Evolutionary conservation across 257 asterid genomes (phyloP).

Genomic region (Ocimum tenuiflorum): DNA sequence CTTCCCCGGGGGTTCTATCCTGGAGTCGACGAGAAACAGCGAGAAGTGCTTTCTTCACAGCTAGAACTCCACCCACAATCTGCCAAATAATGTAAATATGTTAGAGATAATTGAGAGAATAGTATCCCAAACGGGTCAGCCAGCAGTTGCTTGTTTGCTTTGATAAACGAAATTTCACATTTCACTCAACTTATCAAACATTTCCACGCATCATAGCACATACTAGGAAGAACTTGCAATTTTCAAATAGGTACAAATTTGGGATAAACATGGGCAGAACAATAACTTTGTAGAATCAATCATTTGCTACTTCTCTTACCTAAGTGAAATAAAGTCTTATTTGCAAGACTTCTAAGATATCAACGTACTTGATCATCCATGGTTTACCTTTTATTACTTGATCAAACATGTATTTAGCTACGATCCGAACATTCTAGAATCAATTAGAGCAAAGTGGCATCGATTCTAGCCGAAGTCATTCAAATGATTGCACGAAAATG

Average conservation of each 20-base stretch:
- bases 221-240: not conserved
- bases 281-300: not conserved
- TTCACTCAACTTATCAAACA: not conserved
- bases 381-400: not conserved
- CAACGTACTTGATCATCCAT: not conserved
- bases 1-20: slow-evolving; percentile 25
- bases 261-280: not conserved
- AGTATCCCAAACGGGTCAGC: too few species aligned
- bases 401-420: not conserved
- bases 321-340: not conserved
- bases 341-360: not conserved
- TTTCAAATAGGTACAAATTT: slow-evolving; percentile 4
- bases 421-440: not conserved
- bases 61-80: slow-evolving; percentile 43
- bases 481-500: not conserved
- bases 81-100: slow-evolving; percentile 22
- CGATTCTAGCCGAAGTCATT: not conserved
- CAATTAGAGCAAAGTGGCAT: not conserved
- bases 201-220: not conserved
- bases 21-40: slow-evolving; percentile 47
- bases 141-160: not conserved
- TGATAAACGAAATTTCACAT: not conserved
- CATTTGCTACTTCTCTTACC: not conserved
- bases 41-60: slow-evolving; percentile 48
- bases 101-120: slow-evolving; percentile 9